Evolutionary conservation across 352 stramenopile genomes (phyloP).

Genomic region (Globisporangium middletonii): DNA sequence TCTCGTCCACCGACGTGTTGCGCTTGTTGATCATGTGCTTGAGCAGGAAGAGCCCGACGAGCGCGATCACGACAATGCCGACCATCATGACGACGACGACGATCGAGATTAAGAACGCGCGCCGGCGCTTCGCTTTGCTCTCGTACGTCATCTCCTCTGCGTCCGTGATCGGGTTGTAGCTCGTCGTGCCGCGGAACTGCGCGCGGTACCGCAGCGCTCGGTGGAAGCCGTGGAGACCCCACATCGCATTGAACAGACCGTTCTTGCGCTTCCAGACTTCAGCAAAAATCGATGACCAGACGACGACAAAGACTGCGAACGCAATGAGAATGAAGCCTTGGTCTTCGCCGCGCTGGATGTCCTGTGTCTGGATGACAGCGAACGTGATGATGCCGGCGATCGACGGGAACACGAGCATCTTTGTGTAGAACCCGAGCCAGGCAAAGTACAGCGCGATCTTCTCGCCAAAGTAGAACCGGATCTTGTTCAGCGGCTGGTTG

Average conservation of each 20-base stretch:
- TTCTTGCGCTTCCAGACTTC: constrained; percentile 89
- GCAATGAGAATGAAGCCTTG: constrained; percentile 68
- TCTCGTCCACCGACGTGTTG: constrained; percentile 20
- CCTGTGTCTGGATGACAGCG: constrained; percentile 38
- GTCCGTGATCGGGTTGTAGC: constrained; percentile 62
- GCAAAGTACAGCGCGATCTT: constrained; percentile 90
- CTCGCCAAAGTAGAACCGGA: constrained; percentile 90
- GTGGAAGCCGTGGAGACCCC: constrained; percentile 79
- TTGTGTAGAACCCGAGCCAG: constrained; percentile 92
- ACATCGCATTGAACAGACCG: constrained; percentile 74
- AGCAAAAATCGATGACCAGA: constrained; percentile 86
- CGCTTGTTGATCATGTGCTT: constrained; percentile 72
- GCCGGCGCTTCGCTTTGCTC: constrained; percentile 48
- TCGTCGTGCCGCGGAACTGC: constrained; percentile 79
- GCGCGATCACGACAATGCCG: constrained; percentile 56
- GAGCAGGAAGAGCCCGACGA: constrained; percentile 63
- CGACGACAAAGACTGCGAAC: constrained; percentile 79
- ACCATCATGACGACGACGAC: constrained; percentile 74
- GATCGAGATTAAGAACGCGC: constrained; percentile 47
- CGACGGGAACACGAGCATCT: constrained; percentile 82
- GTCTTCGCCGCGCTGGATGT: constrained; percentile 31
- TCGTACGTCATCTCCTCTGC: constrained; percentile 62
- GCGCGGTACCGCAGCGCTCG: constrained; percentile 65
- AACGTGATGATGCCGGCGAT: constrained; percentile 80
- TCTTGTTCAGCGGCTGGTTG: constrained; percentile 81